Evolutionary conservation across 2,329 filamentous ascomycete genomes (phyloP).

Genomic region (Diaporthe capsici): DNA sequence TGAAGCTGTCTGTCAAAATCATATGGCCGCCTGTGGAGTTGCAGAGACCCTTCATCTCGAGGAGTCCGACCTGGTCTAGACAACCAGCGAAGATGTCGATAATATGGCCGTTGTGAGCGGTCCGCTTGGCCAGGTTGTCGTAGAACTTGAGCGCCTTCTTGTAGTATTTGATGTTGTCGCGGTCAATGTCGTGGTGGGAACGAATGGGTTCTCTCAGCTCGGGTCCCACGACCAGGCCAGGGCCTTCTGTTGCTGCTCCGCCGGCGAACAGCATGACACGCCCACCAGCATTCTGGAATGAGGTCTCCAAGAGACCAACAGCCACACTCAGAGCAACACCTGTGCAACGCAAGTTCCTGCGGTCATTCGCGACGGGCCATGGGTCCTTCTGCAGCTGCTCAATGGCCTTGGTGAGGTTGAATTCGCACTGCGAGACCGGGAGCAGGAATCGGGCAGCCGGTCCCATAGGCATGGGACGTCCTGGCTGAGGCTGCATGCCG

Average conservation of each 20-base stretch:
- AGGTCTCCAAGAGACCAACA: conserved; percentile 90
- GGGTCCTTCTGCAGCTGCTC: conserved; percentile 97
- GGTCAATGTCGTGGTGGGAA: conserved; percentile 98
- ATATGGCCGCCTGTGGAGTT: conserved; percentile 98
- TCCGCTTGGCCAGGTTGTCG: conserved; percentile 91
- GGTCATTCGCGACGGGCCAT: conserved; percentile 96
- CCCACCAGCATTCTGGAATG: conserved; percentile 94
- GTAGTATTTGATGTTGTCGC: conserved; percentile 99
- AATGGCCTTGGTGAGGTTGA: conserved; percentile 95
- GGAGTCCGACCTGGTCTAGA: conserved; percentile 93
- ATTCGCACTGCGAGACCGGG: conserved; percentile 95
- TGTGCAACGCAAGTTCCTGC: conserved; percentile 90
- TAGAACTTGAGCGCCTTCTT: conserved; percentile 99
- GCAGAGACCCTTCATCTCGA: conserved; percentile 98
- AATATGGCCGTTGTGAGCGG: conserved; percentile 96
- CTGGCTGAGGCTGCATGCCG: conserved; percentile 79
- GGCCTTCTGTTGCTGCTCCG: conserved; percentile 94
- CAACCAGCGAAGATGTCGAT: conserved; percentile 98
- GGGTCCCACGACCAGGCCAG: conserved; percentile 95
- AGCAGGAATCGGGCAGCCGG: conserved; percentile 92
- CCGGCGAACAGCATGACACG: conserved; percentile 98
- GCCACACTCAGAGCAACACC: conserved; percentile 97
- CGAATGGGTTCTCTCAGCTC: conserved; percentile 97
- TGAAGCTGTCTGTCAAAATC: conserved; percentile 98
- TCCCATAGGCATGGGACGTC: conserved; percentile 81